Evolutionary conservation across 108 stramenopile genomes (phyloP).

Genomic region (Skeletonema tropicum): DNA sequence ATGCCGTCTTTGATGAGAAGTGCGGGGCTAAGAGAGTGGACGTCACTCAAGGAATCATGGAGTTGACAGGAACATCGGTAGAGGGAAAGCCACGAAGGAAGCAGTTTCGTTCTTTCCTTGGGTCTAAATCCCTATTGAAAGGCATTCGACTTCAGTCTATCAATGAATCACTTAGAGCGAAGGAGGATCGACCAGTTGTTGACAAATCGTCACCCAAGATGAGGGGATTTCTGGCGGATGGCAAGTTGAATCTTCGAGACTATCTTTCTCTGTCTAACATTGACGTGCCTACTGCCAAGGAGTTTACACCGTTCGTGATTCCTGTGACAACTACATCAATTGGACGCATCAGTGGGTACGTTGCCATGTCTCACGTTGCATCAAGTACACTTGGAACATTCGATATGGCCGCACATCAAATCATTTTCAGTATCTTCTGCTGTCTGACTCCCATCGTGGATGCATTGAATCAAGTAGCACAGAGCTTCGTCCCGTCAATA

Average conservation of each 20-base stretch:
- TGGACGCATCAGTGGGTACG: conserved; percentile 67
- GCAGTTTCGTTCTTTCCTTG: conserved; percentile 23
- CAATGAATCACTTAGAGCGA: not conserved
- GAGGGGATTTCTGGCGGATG: conserved; percentile 37
- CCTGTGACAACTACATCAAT: conserved; percentile 76
- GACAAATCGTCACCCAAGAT: conserved; percentile 17
- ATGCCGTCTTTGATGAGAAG: not conserved
- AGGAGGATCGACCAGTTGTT: not conserved
- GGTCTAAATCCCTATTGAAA: not conserved
- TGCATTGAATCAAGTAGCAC: conserved; percentile 68
- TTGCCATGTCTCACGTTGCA: conserved; percentile 76
- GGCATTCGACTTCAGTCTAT: not conserved
- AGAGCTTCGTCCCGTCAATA: conserved; percentile 73
- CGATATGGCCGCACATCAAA: conserved; percentile 75
- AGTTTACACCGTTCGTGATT: conserved; percentile 66
- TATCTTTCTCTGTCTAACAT: conserved; percentile 19
- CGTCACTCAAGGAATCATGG: conserved; percentile 65
- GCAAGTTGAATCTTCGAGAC: conserved; percentile 16
- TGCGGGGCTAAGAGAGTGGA: conserved; percentile 25
- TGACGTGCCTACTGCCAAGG: conserved; percentile 30
- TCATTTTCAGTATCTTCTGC: conserved; percentile 70
- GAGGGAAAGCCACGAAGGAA: conserved; percentile 45
- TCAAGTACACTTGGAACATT: conserved; percentile 60
- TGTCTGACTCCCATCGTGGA: conserved; percentile 74
- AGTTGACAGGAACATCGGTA: conserved; percentile 56